These are phyloP conservation scores for Anisogramma anomala DNA, from an alignment of 2,329 filamentous ascomycete species.

Conservation along the genomic window DNA sequence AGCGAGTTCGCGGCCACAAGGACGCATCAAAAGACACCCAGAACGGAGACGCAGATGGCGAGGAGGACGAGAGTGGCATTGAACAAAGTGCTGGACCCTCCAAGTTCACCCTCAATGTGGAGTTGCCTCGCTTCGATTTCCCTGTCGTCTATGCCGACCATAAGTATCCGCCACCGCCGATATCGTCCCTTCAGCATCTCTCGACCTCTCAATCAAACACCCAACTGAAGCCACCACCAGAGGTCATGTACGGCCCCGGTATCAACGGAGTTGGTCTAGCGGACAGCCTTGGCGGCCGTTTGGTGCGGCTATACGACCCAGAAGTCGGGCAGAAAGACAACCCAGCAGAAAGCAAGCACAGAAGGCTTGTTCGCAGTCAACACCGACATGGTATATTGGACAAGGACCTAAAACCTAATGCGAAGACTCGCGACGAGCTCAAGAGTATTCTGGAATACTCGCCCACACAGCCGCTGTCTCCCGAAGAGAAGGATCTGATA, in stretches of 20 bases:
- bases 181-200: conserved; percentile 61
- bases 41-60: conserved; percentile 27
- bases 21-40: conserved; percentile 19
- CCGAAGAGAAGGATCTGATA: conserved; percentile 88
- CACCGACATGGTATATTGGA: conserved; percentile 86
- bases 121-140: conserved; percentile 90
- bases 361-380: conserved; percentile 80
- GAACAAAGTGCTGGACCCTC: conserved; percentile 35
- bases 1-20: conserved; percentile 33
- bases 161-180: conserved; percentile 75
- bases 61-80: conserved; percentile 24
- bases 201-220: conserved; percentile 55
- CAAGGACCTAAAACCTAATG: conserved; percentile 89
- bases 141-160: conserved; percentile 90
- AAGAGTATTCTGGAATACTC: conserved; percentile 87
- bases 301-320: conserved; percentile 85
- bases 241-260: conserved; percentile 81
- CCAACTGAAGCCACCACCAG: conserved; percentile 66
- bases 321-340: conserved; percentile 85
- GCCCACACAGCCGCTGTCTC: conserved; percentile 74
- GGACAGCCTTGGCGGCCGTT: conserved; percentile 40
- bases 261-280: conserved; percentile 58
- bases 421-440: conserved; percentile 86
- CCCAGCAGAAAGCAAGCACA: conserved; percentile 88
- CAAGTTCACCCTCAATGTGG: conserved; percentile 75